These are phyloP conservation scores for Thermochaetoides thermophila DNA, from an alignment of 495 filamentous ascomycete genomes.

Conservation along the genomic window DNA sequence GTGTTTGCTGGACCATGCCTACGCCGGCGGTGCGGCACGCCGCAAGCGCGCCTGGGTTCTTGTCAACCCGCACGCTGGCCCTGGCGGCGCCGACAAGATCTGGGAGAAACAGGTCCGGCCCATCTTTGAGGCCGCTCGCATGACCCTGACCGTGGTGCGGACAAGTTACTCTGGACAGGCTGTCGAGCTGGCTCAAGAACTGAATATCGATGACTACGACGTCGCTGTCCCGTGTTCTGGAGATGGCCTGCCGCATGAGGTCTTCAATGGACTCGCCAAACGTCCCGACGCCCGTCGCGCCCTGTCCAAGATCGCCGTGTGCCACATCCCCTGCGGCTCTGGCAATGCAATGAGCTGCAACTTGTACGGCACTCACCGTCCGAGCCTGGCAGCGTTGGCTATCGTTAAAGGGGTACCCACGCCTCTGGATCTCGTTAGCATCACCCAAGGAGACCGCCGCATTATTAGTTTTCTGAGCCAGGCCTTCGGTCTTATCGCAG, in stretches of 20 bases:
- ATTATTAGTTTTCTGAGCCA: constrained; percentile 84
- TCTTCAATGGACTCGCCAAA: constrained; percentile 82
- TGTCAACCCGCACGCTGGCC: constrained; percentile 81
- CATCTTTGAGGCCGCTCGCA: constrained; percentile 69
- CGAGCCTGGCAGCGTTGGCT: constrained; percentile 59
- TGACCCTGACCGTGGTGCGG: constrained; percentile 57
- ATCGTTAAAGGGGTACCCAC: constrained; percentile 75
- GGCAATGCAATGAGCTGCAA: constrained; percentile 93
- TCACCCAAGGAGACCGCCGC: constrained; percentile 63
- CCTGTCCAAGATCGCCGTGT: constrained; percentile 63
- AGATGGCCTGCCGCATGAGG: constrained; percentile 82
- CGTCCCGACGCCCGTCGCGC: constrained; percentile 60
- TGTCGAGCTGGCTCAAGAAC: constrained; percentile 55
- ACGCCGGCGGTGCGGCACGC: constrained; percentile 47
- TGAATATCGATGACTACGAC: constrained; percentile 73
- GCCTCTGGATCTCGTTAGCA: constrained; percentile 69
- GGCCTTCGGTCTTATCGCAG: constrained; percentile 78
- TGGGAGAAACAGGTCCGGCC: constrained; percentile 68
- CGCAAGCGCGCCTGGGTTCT: constrained; percentile 71
- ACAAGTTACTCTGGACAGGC: constrained; percentile 67
- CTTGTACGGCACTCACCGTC: constrained; percentile 63
- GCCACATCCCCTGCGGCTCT: constrained; percentile 81
- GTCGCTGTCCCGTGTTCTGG: constrained; percentile 80
- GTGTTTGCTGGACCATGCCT: constrained; percentile 51
- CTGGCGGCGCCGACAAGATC: constrained; percentile 57